phyloP scores from a whole-genome alignment of 1,284 basidiomycete genomes.

The Takashimella koratensis region DNA sequence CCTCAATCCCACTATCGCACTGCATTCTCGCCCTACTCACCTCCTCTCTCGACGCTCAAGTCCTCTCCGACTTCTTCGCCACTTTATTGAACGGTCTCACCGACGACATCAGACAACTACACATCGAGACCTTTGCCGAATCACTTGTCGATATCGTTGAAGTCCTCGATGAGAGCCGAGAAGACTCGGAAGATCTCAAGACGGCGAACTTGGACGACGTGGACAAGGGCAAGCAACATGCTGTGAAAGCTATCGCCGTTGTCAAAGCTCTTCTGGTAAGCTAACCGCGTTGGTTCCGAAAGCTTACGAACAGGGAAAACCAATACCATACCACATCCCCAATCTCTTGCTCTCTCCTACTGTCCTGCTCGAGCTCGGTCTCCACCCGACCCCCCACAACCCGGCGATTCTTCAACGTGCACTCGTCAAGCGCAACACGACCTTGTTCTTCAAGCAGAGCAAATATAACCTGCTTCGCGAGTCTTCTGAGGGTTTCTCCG shows the following conservation, averaged over 20 bases:
- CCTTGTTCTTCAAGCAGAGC: conserved; percentile 81
- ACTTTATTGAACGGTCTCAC: neutral
- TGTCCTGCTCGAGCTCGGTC: conserved; percentile 19
- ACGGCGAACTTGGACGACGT: neutral
- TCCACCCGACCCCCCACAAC: conserved; percentile 32
- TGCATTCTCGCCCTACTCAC: neutral
- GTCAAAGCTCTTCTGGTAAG: neutral
- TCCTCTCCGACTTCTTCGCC: neutral
- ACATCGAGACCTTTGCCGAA: neutral
- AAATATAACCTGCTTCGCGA: conserved; percentile 97
- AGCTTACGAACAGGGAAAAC: conserved; percentile 3
- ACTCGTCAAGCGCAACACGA: conserved; percentile 34
- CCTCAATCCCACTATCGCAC: neutral
- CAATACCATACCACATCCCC: conserved; percentile 21
- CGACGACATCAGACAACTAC: neutral
- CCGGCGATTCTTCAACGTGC: conserved; percentile 24
- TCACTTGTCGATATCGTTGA: neutral
- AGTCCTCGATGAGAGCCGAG: neutral
- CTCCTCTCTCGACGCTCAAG: neutral
- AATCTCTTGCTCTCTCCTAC: conserved; percentile 29
- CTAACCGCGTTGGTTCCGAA: neutral
- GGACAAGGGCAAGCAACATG: neutral
- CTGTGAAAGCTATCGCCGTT: neutral
- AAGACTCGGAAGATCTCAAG: neutral
- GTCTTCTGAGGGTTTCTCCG: conserved; percentile 95